These are phyloP conservation scores for Ampelomyces quisqualis DNA, from an alignment of 2,329 filamentous ascomycete species.

Conservation along the genomic window DNA sequence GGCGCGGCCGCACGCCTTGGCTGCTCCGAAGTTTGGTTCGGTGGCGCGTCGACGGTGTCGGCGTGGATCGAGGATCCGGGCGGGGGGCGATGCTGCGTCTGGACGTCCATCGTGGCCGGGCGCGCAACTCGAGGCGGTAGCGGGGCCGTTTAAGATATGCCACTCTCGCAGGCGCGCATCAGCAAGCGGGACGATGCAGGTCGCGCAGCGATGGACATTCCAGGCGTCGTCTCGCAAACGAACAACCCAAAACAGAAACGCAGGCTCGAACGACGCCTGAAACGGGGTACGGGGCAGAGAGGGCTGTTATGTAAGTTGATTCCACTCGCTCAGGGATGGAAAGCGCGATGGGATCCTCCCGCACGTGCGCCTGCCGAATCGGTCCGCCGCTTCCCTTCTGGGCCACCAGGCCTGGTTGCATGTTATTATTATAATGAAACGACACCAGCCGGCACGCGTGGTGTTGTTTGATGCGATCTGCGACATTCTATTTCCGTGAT, in stretches of 20 bases:
- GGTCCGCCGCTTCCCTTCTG: too few species aligned
- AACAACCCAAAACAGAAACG: too few species aligned
- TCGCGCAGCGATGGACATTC: neutral
- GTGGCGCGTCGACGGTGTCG: constrained; percentile 17
- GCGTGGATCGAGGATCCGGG: constrained; percentile 20
- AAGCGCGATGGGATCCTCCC: neutral
- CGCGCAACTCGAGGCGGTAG: constrained; percentile 5
- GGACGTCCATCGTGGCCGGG: constrained; percentile 23
- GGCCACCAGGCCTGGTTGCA: too few species aligned
- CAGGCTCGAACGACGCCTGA: neutral
- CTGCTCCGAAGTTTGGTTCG: constrained; percentile 26
- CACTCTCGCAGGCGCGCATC: constrained; percentile 1
- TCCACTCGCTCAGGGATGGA: neutral
- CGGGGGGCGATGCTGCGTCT: constrained; percentile 19
- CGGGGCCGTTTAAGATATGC: constrained; percentile 1
- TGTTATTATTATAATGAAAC: too few species aligned
- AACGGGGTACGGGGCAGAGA: too few species aligned
- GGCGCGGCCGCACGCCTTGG: constrained; percentile 34
- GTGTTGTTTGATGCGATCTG: too few species aligned
- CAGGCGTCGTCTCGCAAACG: too few species aligned
- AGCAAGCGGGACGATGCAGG: neutral
- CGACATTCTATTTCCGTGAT: too few species aligned
- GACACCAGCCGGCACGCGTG: too few species aligned
- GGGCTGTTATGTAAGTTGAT: too few species aligned
- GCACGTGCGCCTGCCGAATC: too few species aligned